phyloP scores from a whole-genome alignment of 495 filamentous ascomycete species.

The Penicillium turbatum region DNA sequence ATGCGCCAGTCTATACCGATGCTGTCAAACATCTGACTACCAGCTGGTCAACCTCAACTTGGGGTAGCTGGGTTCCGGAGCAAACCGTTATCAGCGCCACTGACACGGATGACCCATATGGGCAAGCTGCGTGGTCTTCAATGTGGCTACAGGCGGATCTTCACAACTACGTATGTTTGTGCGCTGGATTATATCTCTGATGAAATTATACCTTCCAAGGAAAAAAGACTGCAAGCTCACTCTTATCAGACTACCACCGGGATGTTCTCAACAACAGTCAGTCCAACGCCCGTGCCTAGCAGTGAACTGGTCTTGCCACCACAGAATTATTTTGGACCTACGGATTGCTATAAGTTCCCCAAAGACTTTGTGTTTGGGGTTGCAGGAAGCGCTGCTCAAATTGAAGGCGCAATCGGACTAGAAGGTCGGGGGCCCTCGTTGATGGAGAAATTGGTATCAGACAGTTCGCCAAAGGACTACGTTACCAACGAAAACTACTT shows the following conservation, averaged over 20 bases:
- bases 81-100: constrained; percentile 25
- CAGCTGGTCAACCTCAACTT: constrained; percentile 23
- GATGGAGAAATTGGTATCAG: constrained; percentile 31
- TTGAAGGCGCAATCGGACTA: constrained; percentile 44
- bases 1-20: constrained; percentile 19
- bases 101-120: constrained; percentile 28
- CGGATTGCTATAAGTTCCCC: constrained; percentile 33
- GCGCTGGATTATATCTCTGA: neutral
- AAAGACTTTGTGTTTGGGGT: constrained; percentile 50
- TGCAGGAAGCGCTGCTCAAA: constrained; percentile 47
- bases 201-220: too few relatives aligned
- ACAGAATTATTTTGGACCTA: constrained; percentile 25
- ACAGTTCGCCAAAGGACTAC: constrained; percentile 26
- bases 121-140: constrained; percentile 34
- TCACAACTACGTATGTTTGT: constrained; percentile 23
- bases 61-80: constrained; percentile 31
- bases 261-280: constrained; percentile 31
- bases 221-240: neutral
- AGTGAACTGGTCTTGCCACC: constrained; percentile 36
- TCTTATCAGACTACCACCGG: constrained; percentile 22
- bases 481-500: constrained; percentile 48
- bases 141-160: constrained; percentile 29
- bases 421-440: constrained; percentile 41
- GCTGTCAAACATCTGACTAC: constrained; percentile 17
- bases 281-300: constrained; percentile 31